Percentiles rank a stretch among this genome's conserved stretches.
These are phyloP conservation scores for Fusarium neocosmosporiellum DNA, from an alignment of 2,329 filamentous ascomycete genomes.

Conservation along the genomic window DNA sequence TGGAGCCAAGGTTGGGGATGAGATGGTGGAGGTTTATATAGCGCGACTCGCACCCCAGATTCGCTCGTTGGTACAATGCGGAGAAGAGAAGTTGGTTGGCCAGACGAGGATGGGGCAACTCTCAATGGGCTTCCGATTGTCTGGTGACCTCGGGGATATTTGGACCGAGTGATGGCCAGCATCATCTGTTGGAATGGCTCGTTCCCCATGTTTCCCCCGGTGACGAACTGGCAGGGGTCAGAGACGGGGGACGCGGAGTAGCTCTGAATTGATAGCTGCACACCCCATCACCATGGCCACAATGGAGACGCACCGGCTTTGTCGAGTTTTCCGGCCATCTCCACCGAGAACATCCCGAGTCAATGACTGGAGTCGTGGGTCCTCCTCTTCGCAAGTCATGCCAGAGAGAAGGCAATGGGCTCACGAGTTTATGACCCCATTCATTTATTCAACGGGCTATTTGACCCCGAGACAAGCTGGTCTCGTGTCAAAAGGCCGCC, in stretches of 20 bases:
- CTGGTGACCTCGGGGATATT: conserved; percentile 4
- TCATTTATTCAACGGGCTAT: no score
- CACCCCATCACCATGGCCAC: background rate
- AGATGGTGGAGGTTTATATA: conserved; percentile 7
- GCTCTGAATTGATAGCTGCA: no score
- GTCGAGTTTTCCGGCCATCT: background rate
- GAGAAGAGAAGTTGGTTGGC: background rate
- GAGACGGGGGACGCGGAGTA: background rate
- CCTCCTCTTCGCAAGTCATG: background rate
- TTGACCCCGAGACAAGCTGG: conserved; percentile 2
- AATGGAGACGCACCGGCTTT: background rate
- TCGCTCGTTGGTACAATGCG: background rate
- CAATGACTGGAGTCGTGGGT: background rate
- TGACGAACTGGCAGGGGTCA: background rate
- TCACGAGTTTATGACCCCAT: no score
- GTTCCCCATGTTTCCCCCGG: background rate
- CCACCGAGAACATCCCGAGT: background rate
- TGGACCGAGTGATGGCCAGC: conserved; percentile 8
- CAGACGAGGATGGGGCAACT: background rate
- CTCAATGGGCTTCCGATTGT: background rate
- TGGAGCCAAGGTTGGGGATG: conserved; percentile 1
- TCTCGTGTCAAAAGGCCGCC: background rate
- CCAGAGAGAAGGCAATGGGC: background rate
- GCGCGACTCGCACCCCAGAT: background rate
- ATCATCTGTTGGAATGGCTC: background rate